Evolutionary conservation across 2,329 filamentous ascomycete species (phyloP).

Genomic region (Samsoniella hepiali): DNA sequence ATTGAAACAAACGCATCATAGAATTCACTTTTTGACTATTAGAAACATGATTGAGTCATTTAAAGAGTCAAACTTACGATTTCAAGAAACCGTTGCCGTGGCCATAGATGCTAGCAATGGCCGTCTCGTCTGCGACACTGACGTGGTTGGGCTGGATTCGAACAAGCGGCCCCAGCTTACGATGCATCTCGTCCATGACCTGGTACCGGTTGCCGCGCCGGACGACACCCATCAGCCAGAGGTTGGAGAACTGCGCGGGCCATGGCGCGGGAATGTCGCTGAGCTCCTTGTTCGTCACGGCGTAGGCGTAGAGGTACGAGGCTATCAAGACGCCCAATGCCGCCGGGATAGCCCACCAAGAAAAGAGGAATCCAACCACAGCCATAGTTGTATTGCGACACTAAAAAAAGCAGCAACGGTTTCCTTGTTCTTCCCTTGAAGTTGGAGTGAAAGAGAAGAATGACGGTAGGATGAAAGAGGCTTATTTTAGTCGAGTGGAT

Average conservation of each 20-base stretch:
- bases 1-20: constrained; percentile 93
- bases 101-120: constrained; percentile 74
- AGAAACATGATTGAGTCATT: no score
- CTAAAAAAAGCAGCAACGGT: background rate
- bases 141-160: constrained; percentile 82
- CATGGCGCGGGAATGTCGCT: constrained; percentile 60
- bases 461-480: background rate
- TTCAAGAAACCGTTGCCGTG: constrained; percentile 75
- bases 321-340: constrained; percentile 47
- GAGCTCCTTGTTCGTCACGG: constrained; percentile 51
- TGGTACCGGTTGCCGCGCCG: constrained; percentile 64
- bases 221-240: constrained; percentile 71
- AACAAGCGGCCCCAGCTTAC: constrained; percentile 74
- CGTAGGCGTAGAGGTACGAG: constrained; percentile 58
- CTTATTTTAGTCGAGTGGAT: constrained; percentile 6
- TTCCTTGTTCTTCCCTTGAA: background rate
- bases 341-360: constrained; percentile 45
- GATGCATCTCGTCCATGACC: constrained; percentile 68
- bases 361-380: constrained; percentile 31
- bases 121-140: constrained; percentile 75
- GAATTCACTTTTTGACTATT: constrained; percentile 58
- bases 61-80: constrained; percentile 47
- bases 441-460: background rate
- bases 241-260: constrained; percentile 64
- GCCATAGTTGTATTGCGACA: constrained; percentile 26